These are phyloP conservation scores for Epichloe uncinata DNA, from an alignment of 2,329 filamentous ascomycete genomes.

Conservation along the genomic window DNA sequence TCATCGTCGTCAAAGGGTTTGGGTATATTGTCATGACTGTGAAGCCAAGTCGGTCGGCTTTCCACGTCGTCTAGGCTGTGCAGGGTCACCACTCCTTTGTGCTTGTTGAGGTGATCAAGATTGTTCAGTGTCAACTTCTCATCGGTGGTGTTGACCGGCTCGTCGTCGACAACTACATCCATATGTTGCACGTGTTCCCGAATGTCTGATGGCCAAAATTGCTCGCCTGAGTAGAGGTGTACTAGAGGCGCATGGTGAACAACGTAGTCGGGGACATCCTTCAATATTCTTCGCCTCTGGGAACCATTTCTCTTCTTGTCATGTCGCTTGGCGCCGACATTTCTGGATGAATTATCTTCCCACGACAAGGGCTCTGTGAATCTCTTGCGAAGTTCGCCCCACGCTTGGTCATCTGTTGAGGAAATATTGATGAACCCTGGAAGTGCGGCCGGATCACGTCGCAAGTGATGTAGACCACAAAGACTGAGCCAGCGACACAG, in stretches of 20 bases:
- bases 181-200: constrained; percentile 68
- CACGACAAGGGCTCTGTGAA: constrained; percentile 5
- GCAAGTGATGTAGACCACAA: constrained; percentile 65
- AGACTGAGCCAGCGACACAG: constrained; percentile 66
- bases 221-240: constrained; percentile 72
- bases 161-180: constrained; percentile 53
- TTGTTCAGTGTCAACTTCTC: constrained; percentile 43
- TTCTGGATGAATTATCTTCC: constrained; percentile 7
- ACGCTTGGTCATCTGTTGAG: constrained; percentile 15
- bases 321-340: constrained; percentile 1
- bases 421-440: constrained; percentile 5
- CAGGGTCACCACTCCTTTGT: constrained; percentile 53
- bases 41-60: constrained; percentile 69
- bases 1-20: constrained; percentile 31
- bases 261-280: constrained; percentile 61
- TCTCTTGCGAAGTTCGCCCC: constrained; percentile 21
- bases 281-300: constrained; percentile 20
- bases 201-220: constrained; percentile 85
- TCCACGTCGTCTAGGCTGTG: constrained; percentile 83
- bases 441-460: constrained; percentile 41
- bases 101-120: constrained; percentile 54
- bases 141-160: constrained; percentile 33
- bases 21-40: constrained; percentile 66
- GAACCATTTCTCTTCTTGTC: constrained; percentile 18
- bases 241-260: constrained; percentile 73